Conservation (phyloP, 2,329 filamentous ascomycete genomes). For the Peltaster fructicola region DNA sequence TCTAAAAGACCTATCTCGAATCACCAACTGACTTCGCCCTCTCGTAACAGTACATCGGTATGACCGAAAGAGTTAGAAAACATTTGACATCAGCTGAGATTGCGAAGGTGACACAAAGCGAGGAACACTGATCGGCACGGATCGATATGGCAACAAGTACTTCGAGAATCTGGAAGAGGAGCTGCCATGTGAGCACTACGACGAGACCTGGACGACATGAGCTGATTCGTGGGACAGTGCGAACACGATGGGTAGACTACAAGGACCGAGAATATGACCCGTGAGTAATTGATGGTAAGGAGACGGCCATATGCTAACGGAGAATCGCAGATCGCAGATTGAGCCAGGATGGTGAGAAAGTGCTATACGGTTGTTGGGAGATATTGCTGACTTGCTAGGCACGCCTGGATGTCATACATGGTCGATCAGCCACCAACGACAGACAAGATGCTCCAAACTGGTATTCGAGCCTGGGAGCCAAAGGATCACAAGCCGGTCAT, state of each 20-base stretch:
- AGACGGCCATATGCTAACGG: too few species aligned
- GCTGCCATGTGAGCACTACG: conserved; percentile 57
- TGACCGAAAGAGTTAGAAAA: conserved; percentile 4
- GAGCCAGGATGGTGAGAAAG: conserved; percentile 63
- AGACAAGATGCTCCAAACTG: conserved; percentile 53
- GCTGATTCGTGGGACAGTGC: conserved; percentile 38
- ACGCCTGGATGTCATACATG: conserved; percentile 91
- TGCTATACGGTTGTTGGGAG: neutral
- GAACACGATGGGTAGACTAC: conserved; percentile 96
- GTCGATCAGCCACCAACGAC: conserved; percentile 70
- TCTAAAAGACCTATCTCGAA: conserved; percentile 11
- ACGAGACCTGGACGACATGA: conserved; percentile 1
- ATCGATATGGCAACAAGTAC: conserved; percentile 93
- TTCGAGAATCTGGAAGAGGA: conserved; percentile 86
- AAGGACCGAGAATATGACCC: conserved; percentile 70
- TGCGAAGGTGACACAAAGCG: conserved; percentile 81
- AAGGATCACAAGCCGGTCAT: conserved; percentile 54
- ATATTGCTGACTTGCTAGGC: conserved; percentile 32
- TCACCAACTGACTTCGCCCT: conserved; percentile 7
- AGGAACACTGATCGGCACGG: conserved; percentile 65
- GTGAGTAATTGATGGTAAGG: conserved; percentile 33
- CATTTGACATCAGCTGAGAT: conserved; percentile 14
- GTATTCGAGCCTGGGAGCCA: conserved; percentile 58
- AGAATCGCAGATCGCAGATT: conserved; percentile 47
- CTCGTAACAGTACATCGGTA: conserved; percentile 19